These are phyloP conservation scores for Physcomitrium patens DNA, from an alignment of 225 moss, liverwort and hornwort genomes.

Conservation along the genomic window DNA sequence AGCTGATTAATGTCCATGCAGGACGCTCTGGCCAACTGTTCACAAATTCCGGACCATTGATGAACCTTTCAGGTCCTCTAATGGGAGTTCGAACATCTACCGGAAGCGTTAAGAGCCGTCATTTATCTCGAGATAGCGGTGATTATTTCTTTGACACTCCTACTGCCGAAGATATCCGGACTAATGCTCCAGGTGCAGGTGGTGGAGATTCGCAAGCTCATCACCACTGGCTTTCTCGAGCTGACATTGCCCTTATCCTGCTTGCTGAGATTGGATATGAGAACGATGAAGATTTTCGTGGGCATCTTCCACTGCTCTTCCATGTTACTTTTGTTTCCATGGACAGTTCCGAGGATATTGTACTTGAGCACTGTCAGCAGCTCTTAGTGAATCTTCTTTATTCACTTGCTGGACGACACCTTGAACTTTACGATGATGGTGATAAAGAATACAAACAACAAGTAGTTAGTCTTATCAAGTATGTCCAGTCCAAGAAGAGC, in stretches of 20 bases:
- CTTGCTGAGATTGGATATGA: conserved; percentile 98
- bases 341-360: conserved; percentile 99
- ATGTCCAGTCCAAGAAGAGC: conserved; percentile 98
- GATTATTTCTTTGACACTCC: conserved; percentile 92
- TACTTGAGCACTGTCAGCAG: conserved; percentile 99
- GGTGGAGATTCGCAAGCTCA: conserved; percentile 89
- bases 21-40: conserved; percentile 97
- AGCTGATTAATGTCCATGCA: conserved; percentile 80
- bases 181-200: conserved; percentile 67
- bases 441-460: conserved; percentile 98
- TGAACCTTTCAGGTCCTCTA: conserved; percentile 90
- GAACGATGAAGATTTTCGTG: conserved; percentile 99
- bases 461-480: conserved; percentile 96
- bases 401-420: conserved; percentile 91
- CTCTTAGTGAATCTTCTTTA: conserved; percentile 95
- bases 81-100: conserved; percentile 96
- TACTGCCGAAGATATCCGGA: conserved; percentile 84
- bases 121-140: conserved; percentile 97
- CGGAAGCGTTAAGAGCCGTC: conserved; percentile 96
- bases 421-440: conserved; percentile 95
- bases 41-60: conserved; percentile 95
- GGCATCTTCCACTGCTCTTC: conserved; percentile 93
- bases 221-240: conserved; percentile 98
- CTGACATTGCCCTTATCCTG: conserved; percentile 95
- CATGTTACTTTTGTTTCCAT: conserved; percentile 99